Conservation (phyloP, 139 green algal species). For the Eudorina sp. region DNA sequence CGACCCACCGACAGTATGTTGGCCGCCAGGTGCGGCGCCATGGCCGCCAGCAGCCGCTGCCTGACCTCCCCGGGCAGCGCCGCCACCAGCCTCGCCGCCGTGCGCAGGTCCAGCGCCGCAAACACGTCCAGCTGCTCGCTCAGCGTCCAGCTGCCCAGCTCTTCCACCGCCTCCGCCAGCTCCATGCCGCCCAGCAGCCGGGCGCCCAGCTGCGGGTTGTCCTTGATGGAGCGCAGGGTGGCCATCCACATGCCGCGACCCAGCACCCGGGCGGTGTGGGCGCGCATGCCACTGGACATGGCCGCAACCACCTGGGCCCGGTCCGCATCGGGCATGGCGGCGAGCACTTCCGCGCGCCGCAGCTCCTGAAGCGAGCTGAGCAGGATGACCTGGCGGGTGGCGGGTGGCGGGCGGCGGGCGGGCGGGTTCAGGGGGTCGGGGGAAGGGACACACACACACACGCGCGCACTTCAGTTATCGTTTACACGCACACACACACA, state of each 20-base stretch:
- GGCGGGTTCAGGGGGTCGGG: background rate
- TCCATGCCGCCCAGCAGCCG: constrained; percentile 45
- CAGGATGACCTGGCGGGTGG: constrained; percentile 21
- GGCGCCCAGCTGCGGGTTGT: constrained; percentile 32
- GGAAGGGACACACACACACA: too few relatives aligned
- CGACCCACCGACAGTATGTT: constrained; percentile 59
- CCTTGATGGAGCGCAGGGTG: constrained; percentile 53
- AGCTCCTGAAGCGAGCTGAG: constrained; percentile 25
- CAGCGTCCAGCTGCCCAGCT: constrained; percentile 9
- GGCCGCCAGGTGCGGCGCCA: constrained; percentile 55
- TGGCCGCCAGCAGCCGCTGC: constrained; percentile 45
- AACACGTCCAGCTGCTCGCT: constrained; percentile 53
- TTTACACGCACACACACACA: too few relatives aligned
- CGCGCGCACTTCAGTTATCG: too few relatives aligned
- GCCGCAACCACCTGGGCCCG: constrained; percentile 49
- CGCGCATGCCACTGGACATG: constrained; percentile 47
- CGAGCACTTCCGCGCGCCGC: constrained; percentile 39
- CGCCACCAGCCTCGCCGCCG: constrained; percentile 47
- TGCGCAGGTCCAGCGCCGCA: constrained; percentile 31
- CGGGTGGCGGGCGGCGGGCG: background rate
- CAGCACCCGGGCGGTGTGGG: constrained; percentile 27
- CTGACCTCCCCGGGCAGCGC: background rate
- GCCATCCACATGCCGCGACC: constrained; percentile 47
- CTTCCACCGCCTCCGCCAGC: background rate
- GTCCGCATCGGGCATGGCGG: constrained; percentile 52